Conservation (phyloP, 306 rosid species). For the Fragaria nilgerrensis region DNA sequence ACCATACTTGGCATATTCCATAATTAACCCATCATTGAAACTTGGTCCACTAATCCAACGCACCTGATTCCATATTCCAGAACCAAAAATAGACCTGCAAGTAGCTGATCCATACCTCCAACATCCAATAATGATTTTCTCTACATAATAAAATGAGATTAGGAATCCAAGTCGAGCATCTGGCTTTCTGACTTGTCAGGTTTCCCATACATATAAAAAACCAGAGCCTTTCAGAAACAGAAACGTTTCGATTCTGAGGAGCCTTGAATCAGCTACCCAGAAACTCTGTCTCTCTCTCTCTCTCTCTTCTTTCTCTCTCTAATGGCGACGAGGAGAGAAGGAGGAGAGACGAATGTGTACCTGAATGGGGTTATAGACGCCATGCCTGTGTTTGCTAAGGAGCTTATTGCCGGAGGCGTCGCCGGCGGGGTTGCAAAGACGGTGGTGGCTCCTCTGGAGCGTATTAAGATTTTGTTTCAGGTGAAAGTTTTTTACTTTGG, state of each 20-base stretch:
- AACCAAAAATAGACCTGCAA: constrained; percentile 3
- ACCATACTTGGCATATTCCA: not conserved
- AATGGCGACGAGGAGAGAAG: constrained; percentile 49
- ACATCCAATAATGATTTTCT: constrained; percentile 11
- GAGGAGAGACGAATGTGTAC: constrained; percentile 28
- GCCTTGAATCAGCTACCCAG: not conserved
- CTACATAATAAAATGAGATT: not conserved
- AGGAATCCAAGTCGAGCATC: constrained; percentile 7
- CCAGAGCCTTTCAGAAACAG: not conserved
- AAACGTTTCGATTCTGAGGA: constrained; percentile 16
- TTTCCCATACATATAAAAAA: constrained; percentile 30
- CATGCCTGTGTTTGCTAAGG: constrained; percentile 78
- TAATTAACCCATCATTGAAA: not conserved
- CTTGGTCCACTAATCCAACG: not conserved
- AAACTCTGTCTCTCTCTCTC: constrained; percentile 3
- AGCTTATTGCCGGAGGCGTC: constrained; percentile 78
- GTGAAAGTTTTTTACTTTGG: constrained; percentile 21
- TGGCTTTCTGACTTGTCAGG: constrained; percentile 12
- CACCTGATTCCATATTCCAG: not conserved
- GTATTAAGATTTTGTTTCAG: constrained; percentile 91
- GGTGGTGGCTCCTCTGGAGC: constrained; percentile 86
- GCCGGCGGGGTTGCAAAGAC: constrained; percentile 84
- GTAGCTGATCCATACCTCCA: not conserved
- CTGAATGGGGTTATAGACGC: constrained; percentile 45
- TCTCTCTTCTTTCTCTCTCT: not conserved